A percentile compares a stretch with the other conserved stretches of the same genome.
These are phyloP conservation scores for Recurvomyces mirabilis DNA, from an alignment of 495 filamentous ascomycete genomes.

Conservation along the genomic window DNA sequence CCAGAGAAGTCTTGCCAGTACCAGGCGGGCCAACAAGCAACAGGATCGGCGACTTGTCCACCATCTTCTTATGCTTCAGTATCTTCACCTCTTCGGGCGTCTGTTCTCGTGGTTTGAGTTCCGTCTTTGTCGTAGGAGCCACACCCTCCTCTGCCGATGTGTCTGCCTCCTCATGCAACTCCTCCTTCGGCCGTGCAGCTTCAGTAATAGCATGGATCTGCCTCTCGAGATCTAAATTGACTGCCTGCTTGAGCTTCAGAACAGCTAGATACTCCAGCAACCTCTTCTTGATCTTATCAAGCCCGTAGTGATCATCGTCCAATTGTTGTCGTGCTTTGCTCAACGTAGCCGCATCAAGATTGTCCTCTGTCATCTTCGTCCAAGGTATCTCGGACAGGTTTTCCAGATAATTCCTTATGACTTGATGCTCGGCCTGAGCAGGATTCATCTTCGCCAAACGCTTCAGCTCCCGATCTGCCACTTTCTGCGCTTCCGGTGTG, in stretches of 20 bases:
- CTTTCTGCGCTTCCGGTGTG: constrained; percentile 63
- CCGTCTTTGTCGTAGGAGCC: constrained; percentile 23
- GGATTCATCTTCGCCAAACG: constrained; percentile 91
- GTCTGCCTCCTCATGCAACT: constrained; percentile 9
- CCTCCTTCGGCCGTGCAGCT: constrained; percentile 11
- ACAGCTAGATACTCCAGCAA: constrained; percentile 93
- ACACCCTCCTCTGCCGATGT: constrained; percentile 29
- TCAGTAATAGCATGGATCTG: constrained; percentile 43
- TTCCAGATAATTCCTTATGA: constrained; percentile 88
- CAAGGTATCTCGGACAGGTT: constrained; percentile 92
- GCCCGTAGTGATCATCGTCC: constrained; percentile 90
- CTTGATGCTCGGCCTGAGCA: constrained; percentile 86
- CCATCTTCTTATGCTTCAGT: constrained; percentile 58
- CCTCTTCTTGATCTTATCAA: constrained; percentile 96
- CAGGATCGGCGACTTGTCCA: constrained; percentile 92
- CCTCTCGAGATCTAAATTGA: constrained; percentile 66
- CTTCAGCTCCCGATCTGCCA: constrained; percentile 80
- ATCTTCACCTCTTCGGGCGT: constrained; percentile 43
- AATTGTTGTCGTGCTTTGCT: constrained; percentile 74
- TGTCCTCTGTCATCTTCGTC: constrained; percentile 75
- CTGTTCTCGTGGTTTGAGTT: constrained; percentile 39
- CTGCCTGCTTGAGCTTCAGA: constrained; percentile 80
- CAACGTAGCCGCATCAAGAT: constrained; percentile 72
- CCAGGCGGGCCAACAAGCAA: constrained; percentile 91
- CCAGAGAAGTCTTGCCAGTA: constrained; percentile 91